Conservation (phyloP, 176 grass and related monocot genomes). For the Oryza brachyantha region DNA sequence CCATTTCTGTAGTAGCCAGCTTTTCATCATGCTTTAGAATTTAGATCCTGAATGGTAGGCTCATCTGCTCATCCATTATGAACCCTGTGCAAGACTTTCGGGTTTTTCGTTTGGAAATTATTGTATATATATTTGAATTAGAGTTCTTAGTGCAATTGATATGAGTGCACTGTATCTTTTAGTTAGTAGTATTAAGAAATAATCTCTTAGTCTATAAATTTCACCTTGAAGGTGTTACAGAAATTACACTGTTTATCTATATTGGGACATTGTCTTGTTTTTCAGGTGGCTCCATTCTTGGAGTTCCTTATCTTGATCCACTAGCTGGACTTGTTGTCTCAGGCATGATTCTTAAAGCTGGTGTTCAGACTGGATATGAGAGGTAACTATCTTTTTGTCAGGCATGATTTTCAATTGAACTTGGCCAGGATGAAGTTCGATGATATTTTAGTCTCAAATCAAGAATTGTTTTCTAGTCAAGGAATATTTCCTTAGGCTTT, state of each 20-base stretch:
- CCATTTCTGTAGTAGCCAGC: conserved; percentile 19
- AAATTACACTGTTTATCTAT: neutral
- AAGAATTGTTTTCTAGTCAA: neutral
- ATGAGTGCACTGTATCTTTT: conserved; percentile 1
- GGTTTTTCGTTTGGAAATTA: conserved; percentile 1
- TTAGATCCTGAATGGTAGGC: conserved; percentile 4
- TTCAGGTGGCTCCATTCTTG: conserved; percentile 81
- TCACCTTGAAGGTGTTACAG: neutral
- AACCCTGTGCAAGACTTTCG: too few relatives aligned
- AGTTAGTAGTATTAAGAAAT: neutral
- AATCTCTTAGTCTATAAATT: conserved; percentile 24
- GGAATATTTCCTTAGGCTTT: neutral
- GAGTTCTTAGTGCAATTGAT: conserved; percentile 9
- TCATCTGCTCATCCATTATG: neutral
- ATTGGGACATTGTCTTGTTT: conserved; percentile 1
- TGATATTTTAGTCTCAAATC: conserved; percentile 1
- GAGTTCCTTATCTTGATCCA: conserved; percentile 86
- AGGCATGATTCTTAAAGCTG: conserved; percentile 95
- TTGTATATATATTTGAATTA: conserved; percentile 26
- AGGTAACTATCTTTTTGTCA: conserved; percentile 53
- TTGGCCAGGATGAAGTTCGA: neutral
- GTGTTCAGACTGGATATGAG: conserved; percentile 79
- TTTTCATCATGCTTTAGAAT: conserved; percentile 4
- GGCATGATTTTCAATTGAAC: conserved; percentile 17
- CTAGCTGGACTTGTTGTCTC: conserved; percentile 89